Base-by-base conservation (phyloP, 1,284 basidiomycete genomes). In the Cryptococcus hybrid region DNA sequence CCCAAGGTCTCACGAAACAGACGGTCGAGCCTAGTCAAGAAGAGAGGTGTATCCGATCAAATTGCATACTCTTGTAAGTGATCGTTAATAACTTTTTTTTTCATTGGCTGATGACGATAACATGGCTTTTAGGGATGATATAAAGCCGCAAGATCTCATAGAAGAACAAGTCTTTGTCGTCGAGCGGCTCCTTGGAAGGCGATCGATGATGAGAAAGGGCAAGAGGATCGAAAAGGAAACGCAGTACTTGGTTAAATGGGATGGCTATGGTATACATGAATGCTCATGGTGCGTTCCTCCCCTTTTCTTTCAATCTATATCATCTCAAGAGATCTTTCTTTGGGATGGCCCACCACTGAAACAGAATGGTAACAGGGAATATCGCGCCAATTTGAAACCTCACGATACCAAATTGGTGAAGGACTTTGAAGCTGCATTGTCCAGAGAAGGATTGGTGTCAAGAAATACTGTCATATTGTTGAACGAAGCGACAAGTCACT, bases 31-130 rank as follows among this genome's bases (percentile, higher is more conserved):
- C 36, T 15, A 40, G 18, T n/a, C 51, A 52, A 40, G n/a, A 52
- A 30, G 51, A 52, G n/a, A 13, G 40, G 6, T 52, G 51, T 15
- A 42, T 52, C 37, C 12, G 51, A 24, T 40, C 38, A 7, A 40
- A 52, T 13, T 52, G 51, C 18, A 36, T 52, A 24, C 38, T 52
- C n/a, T 9, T 37, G 51, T 52, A 24, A 48, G 47, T 36, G 24
- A 24, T n/a, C 24, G 8, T 8, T 15, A 24, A 36, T n/a, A 48
- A 18, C 24, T 7, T 3, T n/a, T 24, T 24, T 24, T 24, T 24
- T 24, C 24, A 13, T 15, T 5, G 43, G 43, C 8, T 9, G 43
- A 15, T 13, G 9, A 42, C 9, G 8, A 13, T 44, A 24, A 24
- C 24, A 24, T 24, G 24, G 24, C 24, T 24, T 44, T 7, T 44